Conservation (phyloP, 2,329 filamentous ascomycete genomes). For the Cyphellophora attinorum region DNA sequence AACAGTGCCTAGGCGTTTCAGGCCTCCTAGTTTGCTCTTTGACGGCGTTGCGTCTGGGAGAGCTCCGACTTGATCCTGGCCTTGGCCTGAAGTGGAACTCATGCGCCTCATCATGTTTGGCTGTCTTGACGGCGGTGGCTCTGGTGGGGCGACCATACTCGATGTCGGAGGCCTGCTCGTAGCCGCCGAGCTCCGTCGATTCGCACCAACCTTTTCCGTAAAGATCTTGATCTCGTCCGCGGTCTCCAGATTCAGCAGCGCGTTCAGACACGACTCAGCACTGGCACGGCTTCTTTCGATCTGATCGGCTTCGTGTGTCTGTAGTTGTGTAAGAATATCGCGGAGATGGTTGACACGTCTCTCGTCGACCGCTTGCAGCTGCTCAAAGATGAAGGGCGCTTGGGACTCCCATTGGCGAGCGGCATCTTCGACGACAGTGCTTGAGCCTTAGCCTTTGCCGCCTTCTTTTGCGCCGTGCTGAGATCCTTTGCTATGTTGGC, state of each 20-base stretch:
- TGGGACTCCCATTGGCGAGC: constrained; percentile 84
- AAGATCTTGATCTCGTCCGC: constrained; percentile 77
- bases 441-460: constrained; percentile 84
- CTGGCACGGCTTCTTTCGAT: constrained; percentile 65
- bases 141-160: constrained; percentile 20
- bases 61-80: background rate
- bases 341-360: constrained; percentile 79
- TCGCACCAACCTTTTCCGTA: constrained; percentile 29
- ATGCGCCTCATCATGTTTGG: constrained; percentile 19
- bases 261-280: constrained; percentile 70
- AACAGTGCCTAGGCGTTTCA: constrained; percentile 37
- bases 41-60: constrained; percentile 27
- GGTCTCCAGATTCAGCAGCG: constrained; percentile 77
- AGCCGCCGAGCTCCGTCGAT: constrained; percentile 24
- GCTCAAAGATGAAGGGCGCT: constrained; percentile 89
- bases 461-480: constrained; percentile 71
- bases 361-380: constrained; percentile 83
- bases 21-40: constrained; percentile 32
- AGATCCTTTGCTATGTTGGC: constrained; percentile 72
- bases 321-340: constrained; percentile 81
- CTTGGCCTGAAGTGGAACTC: constrained; percentile 14
- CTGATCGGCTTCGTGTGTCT: constrained; percentile 85
- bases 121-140: constrained; percentile 29
- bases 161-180: constrained; percentile 20
- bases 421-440: constrained; percentile 65